phyloP scores from a whole-genome alignment of 139 green algal genomes.

The Nannochloris sp. region DNA sequence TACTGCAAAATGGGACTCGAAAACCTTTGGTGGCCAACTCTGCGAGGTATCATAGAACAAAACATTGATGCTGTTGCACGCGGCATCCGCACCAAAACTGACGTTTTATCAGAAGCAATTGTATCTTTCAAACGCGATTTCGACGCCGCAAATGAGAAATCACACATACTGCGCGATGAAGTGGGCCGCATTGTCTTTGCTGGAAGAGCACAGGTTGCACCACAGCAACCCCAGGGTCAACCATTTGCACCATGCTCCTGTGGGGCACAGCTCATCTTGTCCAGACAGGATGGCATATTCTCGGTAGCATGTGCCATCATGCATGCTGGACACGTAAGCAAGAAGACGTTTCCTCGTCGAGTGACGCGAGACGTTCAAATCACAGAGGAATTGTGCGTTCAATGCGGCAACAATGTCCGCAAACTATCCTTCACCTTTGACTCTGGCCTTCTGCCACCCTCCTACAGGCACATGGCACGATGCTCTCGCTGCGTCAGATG shows the following conservation, averaged over 20 bases:
- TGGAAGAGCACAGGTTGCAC: background rate
- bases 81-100: slow-evolving; percentile 48
- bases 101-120: slow-evolving; percentile 58
- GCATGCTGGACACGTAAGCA: background rate
- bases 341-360: background rate
- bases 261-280: slow-evolving; percentile 1
- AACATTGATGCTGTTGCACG: slow-evolving; percentile 66
- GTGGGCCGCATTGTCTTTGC: slow-evolving; percentile 15
- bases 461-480: slow-evolving; percentile 12
- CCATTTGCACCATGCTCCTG: slow-evolving; percentile 1
- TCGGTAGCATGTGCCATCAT: background rate
- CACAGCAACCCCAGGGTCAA: background rate
- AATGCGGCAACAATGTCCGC: background rate
- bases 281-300: background rate
- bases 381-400: background rate
- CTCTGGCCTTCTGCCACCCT: slow-evolving; percentile 14
- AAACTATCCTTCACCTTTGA: slow-evolving; percentile 20
- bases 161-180: slow-evolving; percentile 14
- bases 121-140: slow-evolving; percentile 54
- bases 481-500: slow-evolving; percentile 19
- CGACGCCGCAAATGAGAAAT: slow-evolving; percentile 25
- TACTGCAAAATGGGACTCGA: slow-evolving; percentile 78
- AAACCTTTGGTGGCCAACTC: slow-evolving; percentile 65
- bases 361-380: background rate
- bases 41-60: slow-evolving; percentile 76